Base-by-base conservation (phyloP, 2,329 filamentous ascomycete genomes). In the Fusarium guadeloupense region DNA sequence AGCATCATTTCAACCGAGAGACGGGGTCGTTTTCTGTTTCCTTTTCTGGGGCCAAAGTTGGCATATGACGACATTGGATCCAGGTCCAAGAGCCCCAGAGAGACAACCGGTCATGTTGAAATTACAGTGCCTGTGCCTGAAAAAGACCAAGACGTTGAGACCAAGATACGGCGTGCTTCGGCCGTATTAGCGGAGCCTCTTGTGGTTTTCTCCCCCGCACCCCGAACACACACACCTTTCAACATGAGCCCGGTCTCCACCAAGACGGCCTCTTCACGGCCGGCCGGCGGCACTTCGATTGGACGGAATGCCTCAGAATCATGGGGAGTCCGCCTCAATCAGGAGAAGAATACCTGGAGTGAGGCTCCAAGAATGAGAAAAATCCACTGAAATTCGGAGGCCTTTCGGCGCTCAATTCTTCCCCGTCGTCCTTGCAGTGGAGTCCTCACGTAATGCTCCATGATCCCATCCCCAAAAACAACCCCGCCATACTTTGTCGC, bases 121-220 rank as follows among this genome's bases (percentile, higher is more conserved):
- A 16, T 9, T 39, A 34, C n/a, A n/a, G n/a, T n/a, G n/a, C n/a
- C n/a, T n/a, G n/a, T n/a, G n/a, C n/a, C n/a, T n/a, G n/a, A n/a
- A 34, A 7, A 45, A 35, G 51, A 46, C 37, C 51, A 54, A 53
- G 53, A 45, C 46, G 53, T 65, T 65, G 63, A 37, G 54, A 51
- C 30, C 50, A 42, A 49, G 42, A 51, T 41, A 43, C 62, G 55
- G 56, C 62, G 30, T 59, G 51, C 64, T 59, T 69, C 67, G 67
- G 67, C 67, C n/a, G 65, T 68, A 69, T 69, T 69, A 68, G 67
- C 67, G 67, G 67, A 69, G 67, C 62, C 50, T 59, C 46, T 46
- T 46, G 41, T 42, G 35, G 54, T 33, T 56, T 57, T 64, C 60
- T 67, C 66, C 66, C 66, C 66, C 66, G 66, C 66, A 68, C 63